Percentiles rank a stretch among this genome's conserved stretches.
Conservation (phyloP, 148 eudicot genomes). For the Vaccinium darrowii region DNA sequence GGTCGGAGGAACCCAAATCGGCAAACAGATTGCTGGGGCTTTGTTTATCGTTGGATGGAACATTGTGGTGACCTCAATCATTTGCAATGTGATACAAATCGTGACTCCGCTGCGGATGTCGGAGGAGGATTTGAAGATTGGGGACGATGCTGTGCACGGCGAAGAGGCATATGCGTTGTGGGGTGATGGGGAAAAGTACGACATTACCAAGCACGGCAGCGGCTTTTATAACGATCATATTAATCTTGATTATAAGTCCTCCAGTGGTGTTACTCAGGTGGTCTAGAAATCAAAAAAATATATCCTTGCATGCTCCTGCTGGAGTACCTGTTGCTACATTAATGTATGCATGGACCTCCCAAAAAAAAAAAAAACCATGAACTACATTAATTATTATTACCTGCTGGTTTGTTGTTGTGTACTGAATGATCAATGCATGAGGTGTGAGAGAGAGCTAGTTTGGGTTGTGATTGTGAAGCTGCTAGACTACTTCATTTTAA, state of each 20-base stretch:
- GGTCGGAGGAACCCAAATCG: background rate
- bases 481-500: too few species aligned
- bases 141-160: constrained; percentile 8
- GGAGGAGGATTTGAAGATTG: background rate
- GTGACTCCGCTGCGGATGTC: constrained; percentile 5
- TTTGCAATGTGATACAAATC: background rate
- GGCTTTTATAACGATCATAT: background rate
- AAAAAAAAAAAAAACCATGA: too few species aligned
- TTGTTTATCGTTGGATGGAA: background rate
- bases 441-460: too few species aligned
- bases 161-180: constrained; percentile 10
- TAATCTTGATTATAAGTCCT: background rate
- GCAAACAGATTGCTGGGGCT: background rate
- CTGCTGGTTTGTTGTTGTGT: too few species aligned
- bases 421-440: too few species aligned
- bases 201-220: background rate
- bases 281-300: background rate
- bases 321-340: too few species aligned
- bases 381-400: too few species aligned
- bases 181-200: constrained; percentile 6
- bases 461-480: too few species aligned
- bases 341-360: too few species aligned
- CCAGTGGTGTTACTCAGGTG: constrained; percentile 16
- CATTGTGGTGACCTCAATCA: background rate
- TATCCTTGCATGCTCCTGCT: too few species aligned